Evolutionary conservation across 1,139 yeast genomes (phyloP), one percentile per base, ranked within the genome.

Genomic region (Saccharomyces hybrid): DNA sequence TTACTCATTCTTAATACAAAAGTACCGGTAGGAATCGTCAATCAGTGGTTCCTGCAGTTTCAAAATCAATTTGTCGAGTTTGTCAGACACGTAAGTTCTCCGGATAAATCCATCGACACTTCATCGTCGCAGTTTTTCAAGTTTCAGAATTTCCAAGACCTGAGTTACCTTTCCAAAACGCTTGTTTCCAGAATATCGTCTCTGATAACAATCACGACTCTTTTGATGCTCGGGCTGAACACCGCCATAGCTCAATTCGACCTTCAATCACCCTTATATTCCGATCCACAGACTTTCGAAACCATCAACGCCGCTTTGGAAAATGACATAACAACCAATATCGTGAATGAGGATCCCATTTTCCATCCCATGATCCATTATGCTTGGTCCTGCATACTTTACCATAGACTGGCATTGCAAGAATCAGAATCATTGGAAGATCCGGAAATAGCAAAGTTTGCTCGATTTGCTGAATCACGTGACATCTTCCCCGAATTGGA

Each of bases 341-440:
- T 63, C 4, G 57, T 61, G 2, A 60, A 77, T 19, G 60, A 75
- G 3, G 69, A 75, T 14, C 63, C 71, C 0, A 67, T 73, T 9
- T 59, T 71, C 1, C 80, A 81, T 56, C 70, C 88, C 0, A 72
- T 85, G 3, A 71, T 84, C 1, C 68, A 80, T 51, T 85, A 86
- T 62, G 79, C 83, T 32, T 89, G 96, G 96, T 80, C 88, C 11
- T 79, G 86, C 25, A 71, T 84, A 5, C 25, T 54, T 48, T 48
- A 42, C 32, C 8, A 38, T 38, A 38, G 42, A 9, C 13, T 14
- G 6, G 13, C 42, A 8, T 38, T 38, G 42, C 25, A 38, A 38
- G 2, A 9, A 16, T 16, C 42, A 9, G 42, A 38, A 8, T 38
- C 42, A 16, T 38, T 38, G 7, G 42, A 38, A 8, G n/a, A 38